Base-by-base conservation (phyloP, 2,329 filamentous ascomycete species). In the Colletotrichum sp. region DNA sequence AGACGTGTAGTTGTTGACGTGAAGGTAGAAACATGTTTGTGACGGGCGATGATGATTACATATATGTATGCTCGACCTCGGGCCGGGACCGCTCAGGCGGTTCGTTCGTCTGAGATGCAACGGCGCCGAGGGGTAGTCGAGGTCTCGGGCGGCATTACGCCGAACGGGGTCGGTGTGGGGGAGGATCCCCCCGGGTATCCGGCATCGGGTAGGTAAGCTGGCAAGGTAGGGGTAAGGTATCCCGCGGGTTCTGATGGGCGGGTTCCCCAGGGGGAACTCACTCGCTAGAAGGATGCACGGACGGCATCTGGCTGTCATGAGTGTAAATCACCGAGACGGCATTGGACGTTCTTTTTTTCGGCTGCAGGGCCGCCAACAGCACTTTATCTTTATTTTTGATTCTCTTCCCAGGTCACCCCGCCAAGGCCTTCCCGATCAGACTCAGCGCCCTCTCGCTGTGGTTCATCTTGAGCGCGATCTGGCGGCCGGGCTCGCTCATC, bases 391-490 rank as follows among this genome's bases (percentile, higher is more conserved):
- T 64, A 15, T 48, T 70, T 55, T 52, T 52, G 43, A 21, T 55
- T 30, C 58, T 56, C 9, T 5, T 21, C 28, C 28, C 30, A 26
- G 15, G 13, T 73, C 48, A 75, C 34, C 70, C 73, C 34, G 56
- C 73, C 70, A 95, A 81, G 18, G 94, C 94, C 84, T 90, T 94
- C 68, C 85, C 87, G 76, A 95, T 90, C 83, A 96, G 83, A 76
- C 83, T 86, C 83, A 87, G 90, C 70, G 90, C 92, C 77, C 91
- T 86, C 24, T 92, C 92, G 70, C 91, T 92, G 85, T 95, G 88
- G 18, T 90, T 84, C 85, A 95, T 92, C 77, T 86, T 84, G 78
- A 95, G 81, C n/a, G 94, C 94, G 83, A 95, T 83, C 78, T 90
- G 87, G 77, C 89, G 87, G 1, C 93, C 94, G 73, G 83, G 83